Evolutionary conservation across 2,329 filamentous ascomycete species (phyloP), one percentile per base, ranked within the genome.

Genomic region (Ascochyta viciae-villosae): DNA sequence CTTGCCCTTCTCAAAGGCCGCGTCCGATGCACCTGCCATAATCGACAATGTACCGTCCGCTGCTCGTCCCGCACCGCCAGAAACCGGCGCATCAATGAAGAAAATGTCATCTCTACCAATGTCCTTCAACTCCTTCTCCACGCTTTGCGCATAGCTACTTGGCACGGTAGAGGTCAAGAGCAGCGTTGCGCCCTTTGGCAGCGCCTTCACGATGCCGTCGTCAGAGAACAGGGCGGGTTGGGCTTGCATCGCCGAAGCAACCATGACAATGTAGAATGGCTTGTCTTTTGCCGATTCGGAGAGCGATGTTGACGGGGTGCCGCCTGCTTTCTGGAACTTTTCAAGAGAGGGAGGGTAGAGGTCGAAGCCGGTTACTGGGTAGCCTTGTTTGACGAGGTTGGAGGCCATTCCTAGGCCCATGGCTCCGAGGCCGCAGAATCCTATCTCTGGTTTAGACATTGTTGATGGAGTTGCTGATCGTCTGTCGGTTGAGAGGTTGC

Each of bases 321-420:
- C 88, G 42, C 89, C 88, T 0, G 85, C 86, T 4, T 81, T 76
- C 38, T 81, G 76, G 78, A 91, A 91, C 22, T 82, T 83, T 51
- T 89, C 84, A 31, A 91, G 81, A 0, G 88, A 87, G 6, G 88
- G 86, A 2, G 79, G 78, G 77, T 85, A 91, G 37, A 91, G 84
- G 68, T 92, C 89, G 71, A 87, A 92, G 52, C 89, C 89, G 22
- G 85, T 87, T 23, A 92, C 88, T 24, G 78, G 58, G 74, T 88
- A 90, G 54, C 87, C 87, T 61, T 84, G 77, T 63, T 86, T 85
- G 66, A 91, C 80, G 41, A 92, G 83, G 70, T 91, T 83, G 57
- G 85, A 89, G 61, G 89, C 89, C 89, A 92, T 92, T 71, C 89
- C 89, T 73, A 91, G 89, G 70, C 89, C 89, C 89, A 92, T 92